A percentile compares a stretch with the other conserved stretches of the same genome.
Conservation (phyloP, 345 rosid species). For the Lumnitzera racemosa region DNA sequence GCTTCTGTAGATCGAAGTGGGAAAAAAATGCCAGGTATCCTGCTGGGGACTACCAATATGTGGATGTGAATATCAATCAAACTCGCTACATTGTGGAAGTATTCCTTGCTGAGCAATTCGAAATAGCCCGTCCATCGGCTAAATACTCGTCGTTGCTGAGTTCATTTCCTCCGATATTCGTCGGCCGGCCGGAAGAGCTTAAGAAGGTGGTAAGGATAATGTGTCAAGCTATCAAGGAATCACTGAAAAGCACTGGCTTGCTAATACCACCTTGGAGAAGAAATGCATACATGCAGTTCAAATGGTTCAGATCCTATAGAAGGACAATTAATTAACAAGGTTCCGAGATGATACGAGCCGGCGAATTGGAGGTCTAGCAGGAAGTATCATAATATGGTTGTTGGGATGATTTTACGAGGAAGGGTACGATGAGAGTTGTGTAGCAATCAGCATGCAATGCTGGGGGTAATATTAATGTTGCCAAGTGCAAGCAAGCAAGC, state of each 20-base stretch:
- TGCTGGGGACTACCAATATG: constrained; percentile 55
- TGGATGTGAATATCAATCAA: constrained; percentile 40
- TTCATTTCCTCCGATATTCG: constrained; percentile 37
- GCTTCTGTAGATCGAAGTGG: constrained; percentile 85
- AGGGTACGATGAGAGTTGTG: constrained; percentile 20
- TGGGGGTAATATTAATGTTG: too few relatives aligned
- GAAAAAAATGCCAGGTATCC: constrained; percentile 50
- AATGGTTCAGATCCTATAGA: constrained; percentile 67
- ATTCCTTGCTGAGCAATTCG: constrained; percentile 42
- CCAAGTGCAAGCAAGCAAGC: too few relatives aligned
- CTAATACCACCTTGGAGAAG: constrained; percentile 82
- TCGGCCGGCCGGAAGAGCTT: constrained; percentile 46
- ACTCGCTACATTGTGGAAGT: constrained; percentile 60
- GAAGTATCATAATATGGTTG: constrained; percentile 8
- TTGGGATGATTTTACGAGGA: constrained; percentile 9
- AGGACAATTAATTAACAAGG: constrained; percentile 32
- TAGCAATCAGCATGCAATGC: constrained; percentile 12
- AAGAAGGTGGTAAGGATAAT: constrained; percentile 56
- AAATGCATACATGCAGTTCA: constrained; percentile 63
- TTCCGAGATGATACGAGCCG: constrained; percentile 6
- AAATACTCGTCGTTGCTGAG: constrained; percentile 32
- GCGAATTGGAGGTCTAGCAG: constrained; percentile 15
- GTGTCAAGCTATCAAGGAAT: constrained; percentile 46
- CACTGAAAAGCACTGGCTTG: constrained; percentile 45
- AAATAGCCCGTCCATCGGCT: constrained; percentile 58